These are phyloP conservation scores for Naegleria lovaniensis DNA, from an alignment of 208 protist genomes.

Conservation along the genomic window DNA sequence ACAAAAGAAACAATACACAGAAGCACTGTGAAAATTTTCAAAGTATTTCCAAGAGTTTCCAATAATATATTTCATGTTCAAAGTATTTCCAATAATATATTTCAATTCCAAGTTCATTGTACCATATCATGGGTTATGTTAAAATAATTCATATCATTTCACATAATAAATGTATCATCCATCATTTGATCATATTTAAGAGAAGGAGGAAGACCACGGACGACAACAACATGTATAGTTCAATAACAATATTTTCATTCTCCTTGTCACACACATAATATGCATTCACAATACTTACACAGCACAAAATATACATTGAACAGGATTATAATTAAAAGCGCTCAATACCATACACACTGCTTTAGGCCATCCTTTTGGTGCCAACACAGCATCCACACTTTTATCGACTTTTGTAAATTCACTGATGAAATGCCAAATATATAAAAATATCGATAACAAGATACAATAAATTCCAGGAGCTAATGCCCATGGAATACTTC, in stretches of 20 bases:
- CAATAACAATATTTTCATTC: too few relatives aligned
- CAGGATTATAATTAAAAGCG: background rate
- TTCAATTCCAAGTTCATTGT: too few relatives aligned
- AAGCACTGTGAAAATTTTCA: background rate
- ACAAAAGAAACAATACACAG: slow-evolving; percentile 9
- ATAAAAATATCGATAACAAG: background rate
- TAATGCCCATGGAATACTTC: background rate
- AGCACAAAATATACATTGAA: background rate
- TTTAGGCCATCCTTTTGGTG: background rate
- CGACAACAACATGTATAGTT: too few relatives aligned
- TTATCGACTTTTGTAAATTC: background rate
- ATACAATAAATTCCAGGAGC: background rate
- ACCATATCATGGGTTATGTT: too few relatives aligned
- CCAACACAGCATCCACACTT: background rate
- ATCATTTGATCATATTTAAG: too few relatives aligned
- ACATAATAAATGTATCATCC: too few relatives aligned
- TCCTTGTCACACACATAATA: too few relatives aligned
- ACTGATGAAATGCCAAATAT: slow-evolving; percentile 18
- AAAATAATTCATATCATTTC: too few relatives aligned
- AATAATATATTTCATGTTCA: too few relatives aligned
- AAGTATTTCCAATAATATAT: too few relatives aligned
- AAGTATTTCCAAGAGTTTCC: too few relatives aligned
- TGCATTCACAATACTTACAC: background rate
- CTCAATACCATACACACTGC: background rate
- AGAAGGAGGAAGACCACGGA: too few relatives aligned